Evolutionary conservation across 2,329 filamentous ascomycete genomes (phyloP).

Genomic region (Fusarium keratoplasticum): DNA sequence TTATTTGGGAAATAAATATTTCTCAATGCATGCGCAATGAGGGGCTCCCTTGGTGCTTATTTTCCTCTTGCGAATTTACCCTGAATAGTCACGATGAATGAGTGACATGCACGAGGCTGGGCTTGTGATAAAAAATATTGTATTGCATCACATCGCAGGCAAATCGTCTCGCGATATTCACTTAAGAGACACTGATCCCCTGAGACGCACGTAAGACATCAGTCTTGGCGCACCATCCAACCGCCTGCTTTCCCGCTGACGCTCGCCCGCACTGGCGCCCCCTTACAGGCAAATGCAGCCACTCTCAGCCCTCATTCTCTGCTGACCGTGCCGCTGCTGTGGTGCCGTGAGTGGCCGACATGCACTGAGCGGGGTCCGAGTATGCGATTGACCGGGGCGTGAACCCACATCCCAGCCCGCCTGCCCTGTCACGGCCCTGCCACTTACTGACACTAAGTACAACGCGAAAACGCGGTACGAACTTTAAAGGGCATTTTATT

Average conservation of each 20-base stretch:
- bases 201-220: slow-evolving; percentile 25
- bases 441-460: slow-evolving; percentile 44
- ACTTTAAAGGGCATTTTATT: slow-evolving; percentile 45
- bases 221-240: slow-evolving; percentile 3
- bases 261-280: slow-evolving; percentile 23
- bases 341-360: slow-evolving; percentile 4
- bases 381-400: slow-evolving; percentile 40
- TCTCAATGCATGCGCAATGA: neutral
- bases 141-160: slow-evolving; percentile 9
- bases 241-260: slow-evolving; percentile 23
- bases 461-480: slow-evolving; percentile 51
- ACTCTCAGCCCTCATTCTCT: slow-evolving; percentile 24
- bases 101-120: slow-evolving; percentile 11
- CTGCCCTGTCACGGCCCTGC: slow-evolving; percentile 40
- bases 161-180: slow-evolving; percentile 26
- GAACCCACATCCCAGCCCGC: slow-evolving; percentile 22
- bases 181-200: slow-evolving; percentile 13
- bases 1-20: neutral
- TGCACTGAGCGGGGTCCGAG: slow-evolving; percentile 26
- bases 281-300: slow-evolving; percentile 35
- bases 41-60: neutral
- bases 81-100: neutral
- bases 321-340: neutral
- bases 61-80: neutral
- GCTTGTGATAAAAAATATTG: slow-evolving; percentile 11